phyloP scores from a whole-genome alignment of 768 basidiomycete species.

The Boletus rubroflammeus region DNA sequence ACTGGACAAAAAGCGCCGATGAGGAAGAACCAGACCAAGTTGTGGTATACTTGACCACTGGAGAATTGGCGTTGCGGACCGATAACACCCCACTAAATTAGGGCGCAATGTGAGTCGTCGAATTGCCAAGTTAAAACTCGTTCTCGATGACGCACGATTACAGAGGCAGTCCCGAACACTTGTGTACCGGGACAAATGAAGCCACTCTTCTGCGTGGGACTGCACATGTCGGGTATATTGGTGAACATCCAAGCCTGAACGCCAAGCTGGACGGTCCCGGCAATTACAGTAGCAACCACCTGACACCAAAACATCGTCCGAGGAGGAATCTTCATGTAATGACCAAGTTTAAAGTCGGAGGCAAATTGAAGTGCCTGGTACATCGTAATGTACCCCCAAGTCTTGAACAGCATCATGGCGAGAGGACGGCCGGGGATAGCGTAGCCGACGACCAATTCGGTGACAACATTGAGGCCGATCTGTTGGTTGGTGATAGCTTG shows the following conservation, averaged over 20 bases:
- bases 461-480: slow-evolving; percentile 64
- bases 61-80: slow-evolving; percentile 77
- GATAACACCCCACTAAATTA: slow-evolving; percentile 64
- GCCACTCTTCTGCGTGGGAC: slow-evolving; percentile 15
- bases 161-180: slow-evolving; percentile 51
- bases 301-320: slow-evolving; percentile 68
- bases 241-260: slow-evolving; percentile 60
- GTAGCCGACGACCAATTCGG: slow-evolving; percentile 67
- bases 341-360: slow-evolving; percentile 73
- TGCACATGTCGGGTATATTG: slow-evolving; percentile 37
- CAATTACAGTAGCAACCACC: slow-evolving; percentile 56
- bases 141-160: slow-evolving; percentile 42
- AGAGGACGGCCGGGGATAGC: slow-evolving; percentile 59
- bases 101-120: background rate
- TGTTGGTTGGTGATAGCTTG: slow-evolving; percentile 81
- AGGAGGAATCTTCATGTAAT: slow-evolving; percentile 69
- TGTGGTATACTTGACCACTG: slow-evolving; percentile 59
- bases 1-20: slow-evolving; percentile 63
- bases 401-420: slow-evolving; percentile 79
- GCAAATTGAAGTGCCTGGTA: slow-evolving; percentile 64
- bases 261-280: slow-evolving; percentile 63
- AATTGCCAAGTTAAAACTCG: background rate
- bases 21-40: slow-evolving; percentile 75
- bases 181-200: slow-evolving; percentile 32
- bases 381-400: slow-evolving; percentile 66